These are phyloP conservation scores for Globisporangium paroecandrum DNA, from an alignment of 352 stramenopile genomes.

Conservation along the genomic window DNA sequence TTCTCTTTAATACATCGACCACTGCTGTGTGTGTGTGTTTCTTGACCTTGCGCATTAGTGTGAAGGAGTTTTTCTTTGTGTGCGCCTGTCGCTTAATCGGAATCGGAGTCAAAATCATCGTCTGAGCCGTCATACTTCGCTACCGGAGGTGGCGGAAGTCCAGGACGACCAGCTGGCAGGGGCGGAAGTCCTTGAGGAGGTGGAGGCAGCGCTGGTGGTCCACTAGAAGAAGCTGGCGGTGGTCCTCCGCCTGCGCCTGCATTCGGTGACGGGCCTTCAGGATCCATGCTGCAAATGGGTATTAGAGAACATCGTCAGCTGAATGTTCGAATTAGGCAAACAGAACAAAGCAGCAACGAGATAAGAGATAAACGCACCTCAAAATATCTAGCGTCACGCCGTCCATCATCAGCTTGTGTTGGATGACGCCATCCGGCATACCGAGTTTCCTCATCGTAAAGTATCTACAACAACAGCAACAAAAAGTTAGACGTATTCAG, in stretches of 20 bases:
- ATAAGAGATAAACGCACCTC: slow-evolving; percentile 24
- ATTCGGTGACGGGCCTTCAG: slow-evolving; percentile 72
- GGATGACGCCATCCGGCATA: slow-evolving; percentile 73
- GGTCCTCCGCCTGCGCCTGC: slow-evolving; percentile 12
- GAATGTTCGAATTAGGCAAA: not conserved
- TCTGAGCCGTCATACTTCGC: slow-evolving; percentile 28
- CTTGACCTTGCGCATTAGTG: not conserved
- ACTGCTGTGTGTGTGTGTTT: not conserved
- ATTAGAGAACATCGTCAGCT: not conserved
- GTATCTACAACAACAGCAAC: slow-evolving; percentile 42
- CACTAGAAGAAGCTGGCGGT: slow-evolving; percentile 9
- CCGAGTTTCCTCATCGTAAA: slow-evolving; percentile 84
- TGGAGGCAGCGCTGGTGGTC: slow-evolving; percentile 24
- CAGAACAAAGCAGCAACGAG: not conserved
- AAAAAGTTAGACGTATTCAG: not conserved
- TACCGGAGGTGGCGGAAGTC: slow-evolving; percentile 44
- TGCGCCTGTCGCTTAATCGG: not conserved
- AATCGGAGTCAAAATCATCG: slow-evolving; percentile 60
- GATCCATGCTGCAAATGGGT: slow-evolving; percentile 56
- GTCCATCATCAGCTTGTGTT: slow-evolving; percentile 81
- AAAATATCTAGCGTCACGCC: slow-evolving; percentile 69
- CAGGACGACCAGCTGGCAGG: slow-evolving; percentile 32
- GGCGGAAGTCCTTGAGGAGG: slow-evolving; percentile 27
- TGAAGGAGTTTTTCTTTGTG: not conserved
- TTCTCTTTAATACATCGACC: not conserved